Evolutionary conservation across 345 rosid genomes (phyloP).

Genomic region (Rhodamnia rubescens): DNA sequence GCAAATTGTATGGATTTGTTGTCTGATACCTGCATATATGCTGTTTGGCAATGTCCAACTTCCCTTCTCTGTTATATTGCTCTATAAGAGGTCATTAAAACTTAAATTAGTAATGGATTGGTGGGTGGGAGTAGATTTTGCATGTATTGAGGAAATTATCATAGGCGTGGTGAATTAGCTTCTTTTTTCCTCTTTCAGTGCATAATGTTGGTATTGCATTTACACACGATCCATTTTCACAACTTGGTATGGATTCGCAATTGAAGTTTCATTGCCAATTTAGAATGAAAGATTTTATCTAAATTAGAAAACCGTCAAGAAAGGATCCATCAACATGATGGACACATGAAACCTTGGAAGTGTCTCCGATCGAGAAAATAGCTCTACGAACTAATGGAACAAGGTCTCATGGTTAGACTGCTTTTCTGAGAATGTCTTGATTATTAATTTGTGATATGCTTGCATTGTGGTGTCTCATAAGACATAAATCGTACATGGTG

Average conservation of each 20-base stretch:
- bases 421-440: neutral
- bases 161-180: neutral
- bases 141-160: neutral
- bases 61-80: neutral
- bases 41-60: neutral
- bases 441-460: neutral
- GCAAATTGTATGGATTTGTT: neutral
- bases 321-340: too few species aligned
- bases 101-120: neutral
- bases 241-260: neutral
- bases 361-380: too few species aligned
- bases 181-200: neutral
- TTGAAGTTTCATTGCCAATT: neutral
- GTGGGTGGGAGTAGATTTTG: neutral
- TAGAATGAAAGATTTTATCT: neutral
- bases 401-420: neutral
- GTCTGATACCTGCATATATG: neutral
- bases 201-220: neutral
- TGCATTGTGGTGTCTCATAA: neutral
- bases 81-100: neutral
- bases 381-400: neutral
- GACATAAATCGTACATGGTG: neutral
- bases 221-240: neutral
- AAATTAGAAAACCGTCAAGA: too few species aligned
- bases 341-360: too few species aligned